phyloP scores from a whole-genome alignment of 495 filamentous ascomycete species.

The Penicillium roqueforti region DNA sequence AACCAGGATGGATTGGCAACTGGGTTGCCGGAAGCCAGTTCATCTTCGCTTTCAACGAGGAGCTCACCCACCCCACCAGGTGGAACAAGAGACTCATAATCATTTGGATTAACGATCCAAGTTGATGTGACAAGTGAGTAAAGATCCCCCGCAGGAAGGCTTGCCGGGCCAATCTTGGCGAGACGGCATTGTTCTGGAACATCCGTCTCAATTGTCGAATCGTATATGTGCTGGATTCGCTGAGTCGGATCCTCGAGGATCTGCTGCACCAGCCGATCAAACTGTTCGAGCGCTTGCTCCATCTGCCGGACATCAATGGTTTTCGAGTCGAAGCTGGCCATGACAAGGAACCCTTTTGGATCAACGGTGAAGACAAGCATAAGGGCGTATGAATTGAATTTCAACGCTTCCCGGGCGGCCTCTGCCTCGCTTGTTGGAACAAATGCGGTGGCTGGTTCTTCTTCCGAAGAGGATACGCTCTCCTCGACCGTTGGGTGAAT shows the following conservation, averaged over 20 bases:
- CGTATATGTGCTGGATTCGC: not conserved
- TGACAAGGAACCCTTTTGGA: slow-evolving; percentile 43
- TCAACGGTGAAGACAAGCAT: slow-evolving; percentile 51
- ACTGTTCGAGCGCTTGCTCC: slow-evolving; percentile 25
- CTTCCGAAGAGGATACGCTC: not conserved
- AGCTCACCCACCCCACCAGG: slow-evolving; percentile 41
- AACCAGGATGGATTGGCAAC: not conserved
- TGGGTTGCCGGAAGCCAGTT: not conserved
- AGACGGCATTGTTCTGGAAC: not conserved
- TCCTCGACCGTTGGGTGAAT: slow-evolving; percentile 1
- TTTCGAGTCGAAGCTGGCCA: slow-evolving; percentile 50
- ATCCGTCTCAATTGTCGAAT: not conserved
- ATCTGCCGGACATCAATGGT: slow-evolving; percentile 16
- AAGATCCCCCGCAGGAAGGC: slow-evolving; percentile 22
- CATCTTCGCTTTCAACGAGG: slow-evolving; percentile 13
- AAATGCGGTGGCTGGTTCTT: slow-evolving; percentile 1
- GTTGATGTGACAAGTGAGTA: slow-evolving; percentile 1
- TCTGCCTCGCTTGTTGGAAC: slow-evolving; percentile 18
- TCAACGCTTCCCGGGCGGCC: slow-evolving; percentile 33
- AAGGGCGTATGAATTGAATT: slow-evolving; percentile 53
- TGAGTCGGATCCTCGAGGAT: not conserved
- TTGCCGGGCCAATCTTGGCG: slow-evolving; percentile 9
- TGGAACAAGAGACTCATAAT: slow-evolving; percentile 28
- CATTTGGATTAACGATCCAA: slow-evolving; percentile 41
- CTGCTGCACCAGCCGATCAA: slow-evolving; percentile 43